phyloP scores from a whole-genome alignment of 1,284 basidiomycete genomes.

The Hemileccinum hortonii region DNA sequence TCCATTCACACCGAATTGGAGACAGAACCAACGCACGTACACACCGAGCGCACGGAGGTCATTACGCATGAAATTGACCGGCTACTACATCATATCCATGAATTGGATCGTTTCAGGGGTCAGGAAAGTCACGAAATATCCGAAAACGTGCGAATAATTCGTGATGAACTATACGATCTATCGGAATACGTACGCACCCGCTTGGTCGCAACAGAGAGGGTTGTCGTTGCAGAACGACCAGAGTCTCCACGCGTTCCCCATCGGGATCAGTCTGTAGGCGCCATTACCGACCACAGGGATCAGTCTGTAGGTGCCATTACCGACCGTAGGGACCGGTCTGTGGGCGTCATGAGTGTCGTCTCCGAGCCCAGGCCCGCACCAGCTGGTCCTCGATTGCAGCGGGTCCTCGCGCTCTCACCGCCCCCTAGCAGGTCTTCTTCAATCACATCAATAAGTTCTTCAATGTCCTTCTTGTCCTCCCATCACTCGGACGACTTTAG shows the following conservation, averaged over 20 bases:
- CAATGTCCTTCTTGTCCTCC: constrained; percentile 65
- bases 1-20: constrained; percentile 57
- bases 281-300: constrained; percentile 21
- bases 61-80: constrained; percentile 66
- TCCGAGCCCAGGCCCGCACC: constrained; percentile 27
- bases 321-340: constrained; percentile 40
- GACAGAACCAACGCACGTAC: constrained; percentile 41
- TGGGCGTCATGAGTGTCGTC: constrained; percentile 34
- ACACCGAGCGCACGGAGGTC: constrained; percentile 38
- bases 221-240: constrained; percentile 14
- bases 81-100: constrained; percentile 63
- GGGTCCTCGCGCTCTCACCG: constrained; percentile 36
- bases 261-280: constrained; percentile 45
- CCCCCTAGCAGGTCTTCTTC: constrained; percentile 45
- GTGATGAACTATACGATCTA: constrained; percentile 60
- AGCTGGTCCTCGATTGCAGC: constrained; percentile 26
- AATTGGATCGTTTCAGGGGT: constrained; percentile 55
- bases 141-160: constrained; percentile 59
- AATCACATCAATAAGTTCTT: constrained; percentile 50
- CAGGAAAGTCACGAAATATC: constrained; percentile 61
- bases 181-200: constrained; percentile 41
- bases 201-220: constrained; percentile 23
- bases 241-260: constrained; percentile 29
- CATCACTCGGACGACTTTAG: constrained; percentile 71
- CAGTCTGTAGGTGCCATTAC: constrained; percentile 38